Conservation (phyloP, 1,139 yeast genomes). For the Yamadazyma aaseri region DNA sequence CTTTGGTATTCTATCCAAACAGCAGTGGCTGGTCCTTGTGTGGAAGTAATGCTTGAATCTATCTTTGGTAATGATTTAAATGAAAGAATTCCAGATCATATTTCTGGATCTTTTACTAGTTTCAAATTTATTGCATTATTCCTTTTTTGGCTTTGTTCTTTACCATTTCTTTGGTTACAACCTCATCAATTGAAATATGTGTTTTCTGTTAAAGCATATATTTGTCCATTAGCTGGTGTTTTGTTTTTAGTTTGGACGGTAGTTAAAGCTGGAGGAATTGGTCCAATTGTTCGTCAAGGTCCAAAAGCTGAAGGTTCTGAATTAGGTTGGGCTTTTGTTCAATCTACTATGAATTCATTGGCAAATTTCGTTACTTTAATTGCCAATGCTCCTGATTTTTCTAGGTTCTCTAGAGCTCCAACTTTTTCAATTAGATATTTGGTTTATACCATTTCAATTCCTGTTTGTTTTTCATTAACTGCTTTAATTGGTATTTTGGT, state of each 20-base stretch:
- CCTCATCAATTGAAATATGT: slow-evolving; percentile 81
- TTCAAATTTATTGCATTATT: slow-evolving; percentile 73
- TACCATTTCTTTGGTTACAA: slow-evolving; percentile 78
- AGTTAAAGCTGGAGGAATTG: slow-evolving; percentile 71
- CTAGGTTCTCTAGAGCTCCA: slow-evolving; percentile 67
- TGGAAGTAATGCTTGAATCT: slow-evolving; percentile 66
- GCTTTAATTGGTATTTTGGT: slow-evolving; percentile 85
- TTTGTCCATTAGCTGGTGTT: slow-evolving; percentile 79
- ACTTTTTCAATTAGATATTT: slow-evolving; percentile 42
- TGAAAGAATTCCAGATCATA: slow-evolving; percentile 44
- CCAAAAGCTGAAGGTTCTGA: slow-evolving; percentile 54
- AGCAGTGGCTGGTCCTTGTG: slow-evolving; percentile 81
- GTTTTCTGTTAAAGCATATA: slow-evolving; percentile 73
- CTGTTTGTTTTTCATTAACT: slow-evolving; percentile 75
- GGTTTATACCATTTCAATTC: slow-evolving; percentile 60
- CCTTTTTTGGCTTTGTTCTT: slow-evolving; percentile 71
- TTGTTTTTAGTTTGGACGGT: slow-evolving; percentile 80
- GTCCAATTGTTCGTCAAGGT: slow-evolving; percentile 59
- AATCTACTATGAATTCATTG: slow-evolving; percentile 74
- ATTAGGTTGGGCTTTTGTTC: slow-evolving; percentile 80
- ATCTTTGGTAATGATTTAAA: slow-evolving; percentile 63
- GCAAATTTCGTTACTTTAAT: slow-evolving; percentile 87
- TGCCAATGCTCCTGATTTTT: slow-evolving; percentile 86
- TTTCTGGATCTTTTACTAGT: slow-evolving; percentile 55
- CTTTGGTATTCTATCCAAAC: slow-evolving; percentile 86